phyloP scores from a whole-genome alignment of 23 red algal species.

The Gracilaria domingensis region DNA sequence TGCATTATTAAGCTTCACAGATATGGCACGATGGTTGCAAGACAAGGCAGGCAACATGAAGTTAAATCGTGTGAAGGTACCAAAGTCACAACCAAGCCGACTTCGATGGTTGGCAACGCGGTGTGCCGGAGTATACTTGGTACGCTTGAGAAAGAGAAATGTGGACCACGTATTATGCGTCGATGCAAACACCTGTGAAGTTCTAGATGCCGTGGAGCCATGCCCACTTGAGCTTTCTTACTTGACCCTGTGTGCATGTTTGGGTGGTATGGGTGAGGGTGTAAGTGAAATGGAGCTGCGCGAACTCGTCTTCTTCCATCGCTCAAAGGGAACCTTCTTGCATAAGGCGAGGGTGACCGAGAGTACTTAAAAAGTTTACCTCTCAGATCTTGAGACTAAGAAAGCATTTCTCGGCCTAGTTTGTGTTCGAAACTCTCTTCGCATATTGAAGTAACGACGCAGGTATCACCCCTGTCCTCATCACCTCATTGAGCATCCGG shows the following conservation, averaged over 20 bases:
- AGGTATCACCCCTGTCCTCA: too few relatives aligned
- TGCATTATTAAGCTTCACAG: neutral
- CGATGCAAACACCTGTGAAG: neutral
- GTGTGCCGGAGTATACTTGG: neutral
- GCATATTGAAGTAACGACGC: too few relatives aligned
- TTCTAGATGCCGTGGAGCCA: neutral
- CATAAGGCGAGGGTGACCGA: too few relatives aligned
- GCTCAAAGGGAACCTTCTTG: too few relatives aligned
- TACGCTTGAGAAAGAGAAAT: neutral
- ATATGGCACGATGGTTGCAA: neutral
- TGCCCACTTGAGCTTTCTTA: neutral
- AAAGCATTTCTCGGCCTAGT: too few relatives aligned
- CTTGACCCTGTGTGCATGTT: neutral
- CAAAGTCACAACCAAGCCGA: neutral
- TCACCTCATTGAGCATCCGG: too few relatives aligned
- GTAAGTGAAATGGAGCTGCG: neutral
- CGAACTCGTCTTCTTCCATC: too few relatives aligned
- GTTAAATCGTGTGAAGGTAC: neutral
- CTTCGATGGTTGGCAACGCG: neutral
- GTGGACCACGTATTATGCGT: neutral
- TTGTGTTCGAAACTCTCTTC: too few relatives aligned
- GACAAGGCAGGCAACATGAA: neutral
- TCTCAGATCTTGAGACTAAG: too few relatives aligned
- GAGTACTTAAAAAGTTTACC: too few relatives aligned
- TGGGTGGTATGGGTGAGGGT: neutral